Evolutionary conservation across 1,139 yeast genomes (phyloP).

Genomic region (Meyerozyma sp.): DNA sequence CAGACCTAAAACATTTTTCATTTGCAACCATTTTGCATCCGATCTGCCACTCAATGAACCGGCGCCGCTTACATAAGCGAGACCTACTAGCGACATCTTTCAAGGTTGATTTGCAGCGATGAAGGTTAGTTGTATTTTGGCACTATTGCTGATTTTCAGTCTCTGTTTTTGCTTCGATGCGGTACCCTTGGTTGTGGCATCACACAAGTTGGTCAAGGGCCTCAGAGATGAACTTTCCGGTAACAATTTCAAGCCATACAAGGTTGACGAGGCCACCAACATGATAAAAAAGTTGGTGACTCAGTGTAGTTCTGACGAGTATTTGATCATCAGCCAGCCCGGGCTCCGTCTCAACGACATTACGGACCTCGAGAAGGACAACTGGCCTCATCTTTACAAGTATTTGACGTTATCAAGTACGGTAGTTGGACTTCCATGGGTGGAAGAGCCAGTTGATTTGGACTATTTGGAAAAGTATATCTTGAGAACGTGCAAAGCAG

Average conservation of each 20-base stretch:
- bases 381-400: conserved; percentile 51
- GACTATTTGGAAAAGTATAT: conserved; percentile 40
- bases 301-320: conserved; percentile 66
- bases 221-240: conserved; percentile 23
- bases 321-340: conserved; percentile 64
- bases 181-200: conserved; percentile 36
- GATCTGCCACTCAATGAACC: neutral
- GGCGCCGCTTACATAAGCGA: neutral
- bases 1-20: neutral
- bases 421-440: conserved; percentile 54
- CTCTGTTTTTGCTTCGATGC: conserved; percentile 12
- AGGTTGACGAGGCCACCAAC: conserved; percentile 35
- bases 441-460: conserved; percentile 41
- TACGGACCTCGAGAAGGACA: conserved; percentile 26
- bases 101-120: neutral
- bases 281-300: conserved; percentile 47
- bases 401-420: conserved; percentile 60
- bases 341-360: conserved; percentile 61
- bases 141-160: neutral
- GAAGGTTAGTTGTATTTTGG: neutral
- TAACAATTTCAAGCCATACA: conserved; percentile 13
- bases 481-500: conserved; percentile 45
- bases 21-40: neutral
- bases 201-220: conserved; percentile 39
- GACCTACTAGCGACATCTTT: neutral